Evolutionary conservation across 176 grass and related monocot species (phyloP), one percentile per base, ranked within the genome.

Genomic region (Oryza officinalis): DNA sequence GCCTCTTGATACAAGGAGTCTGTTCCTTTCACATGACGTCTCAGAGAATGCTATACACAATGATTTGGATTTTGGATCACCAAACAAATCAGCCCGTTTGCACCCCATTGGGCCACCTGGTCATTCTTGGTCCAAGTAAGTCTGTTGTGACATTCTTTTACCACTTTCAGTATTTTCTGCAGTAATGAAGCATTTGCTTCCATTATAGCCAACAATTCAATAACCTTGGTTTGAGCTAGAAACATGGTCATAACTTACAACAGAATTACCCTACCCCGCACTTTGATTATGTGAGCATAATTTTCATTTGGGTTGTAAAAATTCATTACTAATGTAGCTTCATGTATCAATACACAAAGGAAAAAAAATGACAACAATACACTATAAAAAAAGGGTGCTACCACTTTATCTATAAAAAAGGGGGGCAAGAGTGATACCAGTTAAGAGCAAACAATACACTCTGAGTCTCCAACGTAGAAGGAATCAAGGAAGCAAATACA

Each of bases 111-210:
- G 87, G 5, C 76, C 87, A 28, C 83, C 77, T 81, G 84, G 73
- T 85, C 76, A 71, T 88, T 83, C 71, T 63, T 95, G 91, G 91
- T 78, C 89, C 83, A 98, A 93, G 96, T 98, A 94, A 86, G 89
- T 87, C 13, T 10, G 76, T 77, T 44, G 3, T 14, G 3, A 37
- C 44, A 12, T 83, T 72, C 20, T 27, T 27, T 66, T 89, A 46
- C 14, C 28, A 7, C 66, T 74, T 83, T 67, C 46, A 65, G 8
- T 14, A 64, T 78, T 43, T 72, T 61, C 41, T 63, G 52, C 8
- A 18, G 45, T 49, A 71, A 43, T 72, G 40, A 66, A 23, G 33
- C n/a, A n/a, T 86, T 78, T 40, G 50, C 17, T 86, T 81, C 30
- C 68, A 61, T 65, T 31, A 23, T 60, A 26, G 59, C 18, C 3